These are phyloP conservation scores for Potentilla sterilis DNA, from an alignment of 306 rosid species.

Conservation along the genomic window DNA sequence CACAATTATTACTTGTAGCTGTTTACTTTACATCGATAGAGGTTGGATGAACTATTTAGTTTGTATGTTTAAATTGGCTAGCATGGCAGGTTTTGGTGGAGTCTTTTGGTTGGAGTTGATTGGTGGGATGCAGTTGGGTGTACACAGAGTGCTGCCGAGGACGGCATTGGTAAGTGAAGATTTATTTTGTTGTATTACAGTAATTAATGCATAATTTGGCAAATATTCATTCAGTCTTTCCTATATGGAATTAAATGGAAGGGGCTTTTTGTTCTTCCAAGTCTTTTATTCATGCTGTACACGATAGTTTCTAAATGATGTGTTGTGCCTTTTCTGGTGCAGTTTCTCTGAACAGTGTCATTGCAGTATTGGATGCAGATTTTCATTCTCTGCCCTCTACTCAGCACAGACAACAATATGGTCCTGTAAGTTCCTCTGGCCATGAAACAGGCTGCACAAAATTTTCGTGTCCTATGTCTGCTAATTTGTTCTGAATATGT, in stretches of 20 bases:
- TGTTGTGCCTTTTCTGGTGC: slow-evolving; percentile 37
- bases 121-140: slow-evolving; percentile 99
- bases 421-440: slow-evolving; percentile 76
- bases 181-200: slow-evolving; percentile 8
- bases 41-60: background rate
- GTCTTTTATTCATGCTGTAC: background rate
- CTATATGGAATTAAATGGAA: slow-evolving; percentile 4
- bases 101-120: slow-evolving; percentile 98
- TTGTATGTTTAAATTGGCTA: background rate
- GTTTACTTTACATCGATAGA: background rate
- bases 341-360: slow-evolving; percentile 89
- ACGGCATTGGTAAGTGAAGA: slow-evolving; percentile 68
- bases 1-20: slow-evolving; percentile 7
- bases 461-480: background rate
- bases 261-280: background rate
- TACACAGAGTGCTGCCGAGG: slow-evolving; percentile 99
- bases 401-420: slow-evolving; percentile 94
- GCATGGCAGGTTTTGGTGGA: slow-evolving; percentile 95
- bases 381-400: slow-evolving; percentile 95
- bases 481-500: background rate
- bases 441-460: background rate
- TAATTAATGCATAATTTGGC: background rate
- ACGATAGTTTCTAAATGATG: background rate
- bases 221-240: background rate
- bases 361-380: slow-evolving; percentile 99